Evolutionary conservation across 371 early-diverging fungal species (phyloP).

Genomic region (Mortierella sp.): DNA sequence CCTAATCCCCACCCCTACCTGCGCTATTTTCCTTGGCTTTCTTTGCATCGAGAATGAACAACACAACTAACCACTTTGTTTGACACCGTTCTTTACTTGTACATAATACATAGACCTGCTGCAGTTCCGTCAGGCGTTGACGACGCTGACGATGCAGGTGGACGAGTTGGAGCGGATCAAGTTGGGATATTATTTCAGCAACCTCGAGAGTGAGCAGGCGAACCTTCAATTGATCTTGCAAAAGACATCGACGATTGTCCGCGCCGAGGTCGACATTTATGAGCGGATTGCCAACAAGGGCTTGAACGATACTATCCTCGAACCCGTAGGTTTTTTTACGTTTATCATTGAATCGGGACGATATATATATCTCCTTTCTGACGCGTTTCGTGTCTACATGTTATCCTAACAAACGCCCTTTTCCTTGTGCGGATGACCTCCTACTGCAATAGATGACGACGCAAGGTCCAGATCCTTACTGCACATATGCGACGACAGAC

Average conservation of each 20-base stretch:
- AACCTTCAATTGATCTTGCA: constrained; percentile 62
- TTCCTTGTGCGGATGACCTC: not conserved
- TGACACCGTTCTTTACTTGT: not conserved
- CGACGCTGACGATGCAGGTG: constrained; percentile 64
- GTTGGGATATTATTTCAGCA: constrained; percentile 62
- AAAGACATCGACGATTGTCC: constrained; percentile 65
- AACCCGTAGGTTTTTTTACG: constrained; percentile 50
- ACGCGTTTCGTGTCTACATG: not conserved
- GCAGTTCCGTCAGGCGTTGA: constrained; percentile 64
- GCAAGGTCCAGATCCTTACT: constrained; percentile 68
- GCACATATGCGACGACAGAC: constrained; percentile 63
- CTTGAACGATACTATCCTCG: constrained; percentile 64
- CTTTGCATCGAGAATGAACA: not conserved
- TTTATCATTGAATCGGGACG: not conserved
- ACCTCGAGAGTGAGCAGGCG: constrained; percentile 63
- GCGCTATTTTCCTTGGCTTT: not conserved
- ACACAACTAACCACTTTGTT: not conserved
- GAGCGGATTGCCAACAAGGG: constrained; percentile 68
- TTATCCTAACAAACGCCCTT: not conserved
- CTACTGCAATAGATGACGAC: constrained; percentile 61
- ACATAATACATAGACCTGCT: constrained; percentile 60
- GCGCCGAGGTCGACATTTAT: constrained; percentile 67
- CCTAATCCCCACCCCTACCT: not conserved
- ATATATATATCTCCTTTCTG: not conserved
- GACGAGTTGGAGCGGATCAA: constrained; percentile 69